These are phyloP conservation scores for Chlorella sp. DNA, from an alignment of 139 green algal genomes.

Conservation along the genomic window DNA sequence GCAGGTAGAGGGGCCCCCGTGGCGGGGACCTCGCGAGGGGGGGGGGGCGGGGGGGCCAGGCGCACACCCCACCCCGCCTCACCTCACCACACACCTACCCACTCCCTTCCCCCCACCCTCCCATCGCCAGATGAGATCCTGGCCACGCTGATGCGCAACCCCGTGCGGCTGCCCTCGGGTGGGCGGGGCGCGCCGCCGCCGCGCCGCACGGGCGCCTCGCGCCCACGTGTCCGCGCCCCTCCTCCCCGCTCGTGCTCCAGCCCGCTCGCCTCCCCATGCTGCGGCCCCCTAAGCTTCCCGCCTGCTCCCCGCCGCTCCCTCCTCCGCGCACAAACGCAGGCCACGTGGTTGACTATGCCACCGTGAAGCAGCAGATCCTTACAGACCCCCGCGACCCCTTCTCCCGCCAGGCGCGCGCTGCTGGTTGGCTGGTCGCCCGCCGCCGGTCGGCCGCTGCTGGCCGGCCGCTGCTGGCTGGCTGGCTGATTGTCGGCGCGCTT, in stretches of 20 bases:
- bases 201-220: not conserved
- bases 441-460: not conserved
- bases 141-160: conserved; percentile 88
- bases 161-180: conserved; percentile 76
- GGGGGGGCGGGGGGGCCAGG: conserved; percentile 71
- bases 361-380: conserved; percentile 91
- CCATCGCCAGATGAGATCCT: conserved; percentile 15
- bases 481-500: not conserved
- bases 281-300: no score
- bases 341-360: conserved; percentile 74
- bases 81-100: not conserved
- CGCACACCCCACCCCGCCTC: not conserved
- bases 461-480: not conserved
- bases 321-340: conserved; percentile 31
- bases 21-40: conserved; percentile 2
- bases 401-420: conserved; percentile 68
- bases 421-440: conserved; percentile 37
- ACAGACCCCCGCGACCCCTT: conserved; percentile 89
- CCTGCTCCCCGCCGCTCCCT: not conserved
- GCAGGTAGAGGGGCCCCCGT: not conserved
- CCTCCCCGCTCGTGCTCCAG: not conserved
- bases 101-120: not conserved
- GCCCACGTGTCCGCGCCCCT: not conserved
- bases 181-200: not conserved
- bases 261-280: not conserved